These are phyloP conservation scores for Carpinus viminea DNA, from an alignment of 306 rosid genomes.

Conservation along the genomic window DNA sequence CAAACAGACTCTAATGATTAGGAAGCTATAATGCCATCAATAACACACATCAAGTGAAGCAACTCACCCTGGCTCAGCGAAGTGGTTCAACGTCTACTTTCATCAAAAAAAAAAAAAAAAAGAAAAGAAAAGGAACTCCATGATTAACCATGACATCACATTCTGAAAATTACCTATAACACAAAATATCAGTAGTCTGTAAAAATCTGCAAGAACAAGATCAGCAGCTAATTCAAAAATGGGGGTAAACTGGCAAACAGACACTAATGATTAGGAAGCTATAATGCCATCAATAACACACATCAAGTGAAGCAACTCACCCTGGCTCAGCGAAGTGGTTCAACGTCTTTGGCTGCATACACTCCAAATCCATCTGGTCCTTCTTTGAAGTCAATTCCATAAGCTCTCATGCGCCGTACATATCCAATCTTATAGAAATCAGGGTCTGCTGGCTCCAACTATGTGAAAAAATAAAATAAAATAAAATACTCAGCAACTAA, in stretches of 20 bases:
- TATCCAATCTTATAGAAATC: conserved; percentile 93
- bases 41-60: conserved; percentile 6
- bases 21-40: neutral
- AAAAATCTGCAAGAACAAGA: neutral
- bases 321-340: conserved; percentile 91
- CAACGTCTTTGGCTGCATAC: conserved; percentile 94
- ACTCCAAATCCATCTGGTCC: conserved; percentile 96
- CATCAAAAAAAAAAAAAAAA: too few relatives aligned
- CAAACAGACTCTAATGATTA: conserved; percentile 2
- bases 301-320: conserved; percentile 49
- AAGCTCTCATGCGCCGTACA: conserved; percentile 86
- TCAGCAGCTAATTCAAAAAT: neutral
- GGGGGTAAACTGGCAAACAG: neutral
- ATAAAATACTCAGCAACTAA: neutral
- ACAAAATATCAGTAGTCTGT: neutral
- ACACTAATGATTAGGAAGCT: neutral
- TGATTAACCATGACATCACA: neutral
- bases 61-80: conserved; percentile 91
- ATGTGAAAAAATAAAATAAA: conserved; percentile 13
- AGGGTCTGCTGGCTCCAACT: conserved; percentile 93
- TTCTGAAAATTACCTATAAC: neutral
- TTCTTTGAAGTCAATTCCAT: conserved; percentile 89
- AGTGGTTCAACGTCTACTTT: conserved; percentile 94
- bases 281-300: neutral
- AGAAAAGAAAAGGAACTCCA: conserved; percentile 3